Evolutionary conservation across 1,284 basidiomycete species (phyloP).

Genomic region (Anthracocystis setariae): DNA sequence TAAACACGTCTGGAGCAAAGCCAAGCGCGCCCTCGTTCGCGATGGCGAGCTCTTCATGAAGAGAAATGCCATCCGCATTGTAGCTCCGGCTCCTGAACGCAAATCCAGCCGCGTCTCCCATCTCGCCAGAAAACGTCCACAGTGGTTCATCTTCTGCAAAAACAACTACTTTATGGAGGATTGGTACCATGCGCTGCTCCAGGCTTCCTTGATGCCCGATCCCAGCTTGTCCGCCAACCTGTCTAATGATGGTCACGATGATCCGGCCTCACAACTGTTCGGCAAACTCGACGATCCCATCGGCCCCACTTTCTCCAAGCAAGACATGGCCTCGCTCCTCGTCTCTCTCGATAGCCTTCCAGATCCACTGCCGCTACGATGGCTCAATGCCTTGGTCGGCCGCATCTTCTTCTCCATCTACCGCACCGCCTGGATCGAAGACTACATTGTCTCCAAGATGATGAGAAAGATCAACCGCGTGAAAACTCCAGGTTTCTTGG

Average conservation of each 20-base stretch:
- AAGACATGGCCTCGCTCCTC: conserved; percentile 86
- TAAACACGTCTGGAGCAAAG: conserved; percentile 32
- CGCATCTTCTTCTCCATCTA: conserved; percentile 92
- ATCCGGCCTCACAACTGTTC: conserved; percentile 15
- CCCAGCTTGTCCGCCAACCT: conserved; percentile 13
- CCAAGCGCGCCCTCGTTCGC: conserved; percentile 43
- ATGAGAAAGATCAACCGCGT: conserved; percentile 94
- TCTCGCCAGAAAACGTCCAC: conserved; percentile 21
- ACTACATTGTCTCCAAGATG: conserved; percentile 83
- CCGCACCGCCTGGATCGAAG: conserved; percentile 81
- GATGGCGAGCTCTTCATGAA: conserved; percentile 66
- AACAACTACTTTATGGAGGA: conserved; percentile 74
- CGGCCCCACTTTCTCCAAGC: conserved; percentile 75
- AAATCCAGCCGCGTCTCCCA: conserved; percentile 7
- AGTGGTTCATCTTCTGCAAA: conserved; percentile 66
- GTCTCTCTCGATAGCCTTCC: conserved; percentile 87
- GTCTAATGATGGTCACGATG: conserved; percentile 17
- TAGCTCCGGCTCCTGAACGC: conserved; percentile 31
- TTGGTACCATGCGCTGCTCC: conserved; percentile 90
- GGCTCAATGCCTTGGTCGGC: conserved; percentile 93
- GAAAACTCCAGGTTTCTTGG: conserved; percentile 85
- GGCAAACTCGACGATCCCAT: conserved; percentile 66
- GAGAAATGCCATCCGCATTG: conserved; percentile 63
- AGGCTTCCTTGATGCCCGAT: conserved; percentile 74
- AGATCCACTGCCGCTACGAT: conserved; percentile 93